Conservation (phyloP, 805 yeast species). For the Candida berthetii region DNA sequence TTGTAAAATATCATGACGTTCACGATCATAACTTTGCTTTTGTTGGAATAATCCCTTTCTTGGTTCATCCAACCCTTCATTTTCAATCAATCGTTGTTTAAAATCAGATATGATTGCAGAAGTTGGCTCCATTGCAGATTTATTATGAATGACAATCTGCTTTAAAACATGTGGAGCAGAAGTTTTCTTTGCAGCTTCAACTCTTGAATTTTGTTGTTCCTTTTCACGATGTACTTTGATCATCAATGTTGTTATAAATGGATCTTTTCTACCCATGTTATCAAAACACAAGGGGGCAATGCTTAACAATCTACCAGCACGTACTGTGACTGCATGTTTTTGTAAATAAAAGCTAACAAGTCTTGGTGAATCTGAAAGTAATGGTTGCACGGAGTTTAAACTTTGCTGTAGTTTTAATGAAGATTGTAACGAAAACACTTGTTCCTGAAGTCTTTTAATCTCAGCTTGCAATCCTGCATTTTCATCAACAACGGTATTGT, state of each 20-base stretch:
- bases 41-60: constrained; percentile 4
- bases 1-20: constrained; percentile 8
- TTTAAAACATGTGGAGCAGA: constrained; percentile 10
- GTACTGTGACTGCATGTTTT: constrained; percentile 20
- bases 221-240: constrained; percentile 22
- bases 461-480: not conserved
- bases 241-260: constrained; percentile 19
- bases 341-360: constrained; percentile 24
- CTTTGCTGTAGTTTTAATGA: not conserved
- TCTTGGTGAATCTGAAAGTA: not conserved
- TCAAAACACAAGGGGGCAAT: constrained; percentile 25
- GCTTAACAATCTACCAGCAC: constrained; percentile 25
- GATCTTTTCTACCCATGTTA: constrained; percentile 23
- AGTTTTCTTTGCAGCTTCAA: constrained; percentile 3
- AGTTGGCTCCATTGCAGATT: constrained; percentile 4
- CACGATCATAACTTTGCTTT: not conserved
- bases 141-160: constrained; percentile 13
- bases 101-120: constrained; percentile 22
- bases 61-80: constrained; percentile 32
- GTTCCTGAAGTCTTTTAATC: not conserved
- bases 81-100: constrained; percentile 24
- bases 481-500: not conserved
- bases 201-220: constrained; percentile 6
- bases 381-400: not conserved
- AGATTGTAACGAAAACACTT: not conserved